phyloP scores from a whole-genome alignment of 176 grass and related monocot species.

The Alopecurus myosuroides region DNA sequence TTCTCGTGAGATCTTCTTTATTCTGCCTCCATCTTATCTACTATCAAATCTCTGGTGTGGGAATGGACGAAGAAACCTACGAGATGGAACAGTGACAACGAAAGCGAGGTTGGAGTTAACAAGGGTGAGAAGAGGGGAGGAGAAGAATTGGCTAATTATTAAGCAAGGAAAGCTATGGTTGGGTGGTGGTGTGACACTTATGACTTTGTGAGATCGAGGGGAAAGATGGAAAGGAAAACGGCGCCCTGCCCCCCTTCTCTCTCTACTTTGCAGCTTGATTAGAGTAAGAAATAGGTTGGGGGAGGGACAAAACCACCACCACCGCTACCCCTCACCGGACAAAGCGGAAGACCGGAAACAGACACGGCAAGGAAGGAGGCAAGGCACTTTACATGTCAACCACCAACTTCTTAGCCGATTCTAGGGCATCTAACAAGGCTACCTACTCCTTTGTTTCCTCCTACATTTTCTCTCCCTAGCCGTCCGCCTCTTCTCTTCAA shows the following conservation, averaged over 20 bases:
- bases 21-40: slow-evolving; percentile 33
- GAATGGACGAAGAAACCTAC: slow-evolving; percentile 40
- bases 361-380: too few relatives aligned
- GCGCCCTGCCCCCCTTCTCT: slow-evolving; percentile 33
- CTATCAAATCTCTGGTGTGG: slow-evolving; percentile 38
- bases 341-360: neutral
- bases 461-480: too few relatives aligned
- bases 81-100: slow-evolving; percentile 56
- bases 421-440: too few relatives aligned
- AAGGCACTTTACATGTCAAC: too few relatives aligned
- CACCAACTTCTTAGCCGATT: too few relatives aligned
- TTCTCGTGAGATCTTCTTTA: slow-evolving; percentile 38
- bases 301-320: slow-evolving; percentile 20
- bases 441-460: too few relatives aligned
- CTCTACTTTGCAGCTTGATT: slow-evolving; percentile 38
- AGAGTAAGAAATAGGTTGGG: slow-evolving; percentile 39
- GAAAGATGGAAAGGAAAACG: slow-evolving; percentile 34
- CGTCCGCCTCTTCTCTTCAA: too few relatives aligned
- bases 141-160: slow-evolving; percentile 30
- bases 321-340: slow-evolving; percentile 35
- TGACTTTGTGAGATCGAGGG: neutral
- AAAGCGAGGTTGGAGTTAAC: slow-evolving; percentile 27
- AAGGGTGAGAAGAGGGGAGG: neutral
- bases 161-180: slow-evolving; percentile 28
- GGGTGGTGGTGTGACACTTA: neutral